A percentile compares a stretch with the other conserved stretches of the same genome.
These are phyloP conservation scores for Hypoxylon rickii DNA, from an alignment of 495 filamentous ascomycete genomes.

Conservation along the genomic window DNA sequence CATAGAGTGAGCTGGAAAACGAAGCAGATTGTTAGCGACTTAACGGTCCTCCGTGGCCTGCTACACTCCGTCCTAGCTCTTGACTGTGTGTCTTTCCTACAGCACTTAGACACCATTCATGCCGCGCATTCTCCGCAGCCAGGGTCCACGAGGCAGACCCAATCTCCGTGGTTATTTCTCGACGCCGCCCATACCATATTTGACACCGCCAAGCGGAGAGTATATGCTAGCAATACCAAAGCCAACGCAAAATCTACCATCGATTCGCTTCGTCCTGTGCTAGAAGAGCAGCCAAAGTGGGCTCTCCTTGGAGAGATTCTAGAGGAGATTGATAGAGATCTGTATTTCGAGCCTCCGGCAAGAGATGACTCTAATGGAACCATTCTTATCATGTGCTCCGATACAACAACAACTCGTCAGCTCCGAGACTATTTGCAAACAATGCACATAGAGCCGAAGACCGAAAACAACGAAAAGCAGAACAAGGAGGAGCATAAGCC, in stretches of 20 bases:
- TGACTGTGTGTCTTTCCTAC: constrained; percentile 88
- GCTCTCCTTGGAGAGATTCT: constrained; percentile 80
- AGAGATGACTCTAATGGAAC: constrained; percentile 88
- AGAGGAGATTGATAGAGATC: constrained; percentile 90
- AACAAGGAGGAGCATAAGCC: constrained; percentile 59
- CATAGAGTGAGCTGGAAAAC: constrained; percentile 95
- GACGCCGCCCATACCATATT: constrained; percentile 96
- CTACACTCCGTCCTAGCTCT: constrained; percentile 83
- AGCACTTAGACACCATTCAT: constrained; percentile 92
- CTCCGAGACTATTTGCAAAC: constrained; percentile 88
- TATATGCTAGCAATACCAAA: constrained; percentile 66
- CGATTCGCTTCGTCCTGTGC: constrained; percentile 78
- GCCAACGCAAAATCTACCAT: constrained; percentile 48
- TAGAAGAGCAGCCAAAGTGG: constrained; percentile 97
- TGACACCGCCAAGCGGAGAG: constrained; percentile 82
- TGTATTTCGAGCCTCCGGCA: constrained; percentile 75
- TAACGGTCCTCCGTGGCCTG: constrained; percentile 84
- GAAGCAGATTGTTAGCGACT: constrained; percentile 86
- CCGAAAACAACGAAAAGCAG: constrained; percentile 43
- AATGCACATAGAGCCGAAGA: constrained; percentile 76
- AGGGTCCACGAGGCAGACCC: constrained; percentile 82
- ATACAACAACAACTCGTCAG: constrained; percentile 84
- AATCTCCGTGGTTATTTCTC: constrained; percentile 95
- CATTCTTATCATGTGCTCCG: constrained; percentile 93
- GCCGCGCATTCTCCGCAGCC: constrained; percentile 87